phyloP scores from a whole-genome alignment of 2,329 filamentous ascomycete species.

The Penicillium concentricum region DNA sequence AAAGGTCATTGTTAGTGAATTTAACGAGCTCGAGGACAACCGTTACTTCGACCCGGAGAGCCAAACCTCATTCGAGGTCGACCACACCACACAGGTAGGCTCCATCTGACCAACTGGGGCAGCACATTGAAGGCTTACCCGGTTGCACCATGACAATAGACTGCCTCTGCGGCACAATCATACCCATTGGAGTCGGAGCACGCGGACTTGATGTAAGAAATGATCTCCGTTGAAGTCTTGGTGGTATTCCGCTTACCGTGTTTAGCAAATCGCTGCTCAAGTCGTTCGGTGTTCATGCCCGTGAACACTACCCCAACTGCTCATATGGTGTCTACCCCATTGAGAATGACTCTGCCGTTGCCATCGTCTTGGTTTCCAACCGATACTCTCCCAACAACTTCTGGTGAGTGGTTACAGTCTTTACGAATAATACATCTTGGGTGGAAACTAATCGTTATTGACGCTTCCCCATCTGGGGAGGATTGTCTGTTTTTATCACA shows the following conservation, averaged over 20 bases:
- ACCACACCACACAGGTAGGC: slow-evolving; percentile 73
- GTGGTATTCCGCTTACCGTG: neutral
- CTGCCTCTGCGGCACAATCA: slow-evolving; percentile 79
- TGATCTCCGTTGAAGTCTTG: neutral
- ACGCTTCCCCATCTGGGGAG: neutral
- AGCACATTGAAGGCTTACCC: slow-evolving; percentile 8
- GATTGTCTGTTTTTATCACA: neutral
- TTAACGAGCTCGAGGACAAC: slow-evolving; percentile 77
- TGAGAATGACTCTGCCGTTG: slow-evolving; percentile 71
- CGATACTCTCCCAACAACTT: slow-evolving; percentile 98
- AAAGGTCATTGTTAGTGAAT: slow-evolving; percentile 74
- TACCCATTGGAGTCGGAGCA: slow-evolving; percentile 74
- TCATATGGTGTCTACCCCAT: slow-evolving; percentile 80
- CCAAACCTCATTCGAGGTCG: slow-evolving; percentile 83
- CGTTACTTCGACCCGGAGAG: slow-evolving; percentile 89
- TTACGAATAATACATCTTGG: too few species aligned
- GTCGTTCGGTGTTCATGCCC: slow-evolving; percentile 69
- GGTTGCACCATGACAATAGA: slow-evolving; percentile 49
- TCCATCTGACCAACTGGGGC: neutral
- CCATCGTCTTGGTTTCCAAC: slow-evolving; percentile 84
- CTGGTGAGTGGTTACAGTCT: slow-evolving; percentile 59
- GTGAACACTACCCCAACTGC: slow-evolving; percentile 84
- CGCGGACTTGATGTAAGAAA: slow-evolving; percentile 72
- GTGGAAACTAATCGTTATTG: neutral
- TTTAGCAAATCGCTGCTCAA: slow-evolving; percentile 81